Evolutionary conservation across 768 basidiomycete genomes (phyloP).

Genomic region (Antrodiella citrinella): DNA sequence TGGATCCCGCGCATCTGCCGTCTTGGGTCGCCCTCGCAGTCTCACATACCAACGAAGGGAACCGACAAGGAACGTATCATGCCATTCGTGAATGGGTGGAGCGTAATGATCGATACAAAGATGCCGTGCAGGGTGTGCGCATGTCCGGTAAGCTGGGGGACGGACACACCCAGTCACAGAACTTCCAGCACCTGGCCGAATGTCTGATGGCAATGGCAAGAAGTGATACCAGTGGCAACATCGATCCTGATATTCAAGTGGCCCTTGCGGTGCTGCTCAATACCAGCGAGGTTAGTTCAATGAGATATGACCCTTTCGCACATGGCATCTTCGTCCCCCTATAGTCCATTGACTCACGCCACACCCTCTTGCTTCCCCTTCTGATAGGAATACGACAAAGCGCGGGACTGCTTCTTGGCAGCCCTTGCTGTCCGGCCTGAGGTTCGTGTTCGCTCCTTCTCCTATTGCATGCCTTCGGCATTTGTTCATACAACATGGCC

Average conservation of each 20-base stretch:
- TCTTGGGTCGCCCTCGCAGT: slow-evolving; percentile 90
- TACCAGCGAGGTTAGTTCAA: slow-evolving; percentile 63
- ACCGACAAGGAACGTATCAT: slow-evolving; percentile 64
- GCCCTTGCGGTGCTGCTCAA: slow-evolving; percentile 91
- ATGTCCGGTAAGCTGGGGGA: slow-evolving; percentile 23
- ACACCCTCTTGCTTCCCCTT: not conserved
- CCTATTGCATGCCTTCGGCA: not conserved
- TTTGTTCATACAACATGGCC: not conserved
- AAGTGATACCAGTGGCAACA: slow-evolving; percentile 41
- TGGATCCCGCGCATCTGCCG: slow-evolving; percentile 68
- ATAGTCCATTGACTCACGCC: too few species aligned
- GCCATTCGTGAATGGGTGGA: slow-evolving; percentile 83
- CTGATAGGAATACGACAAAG: slow-evolving; percentile 77
- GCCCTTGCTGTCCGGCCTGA: slow-evolving; percentile 85
- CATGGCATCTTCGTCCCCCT: too few species aligned
- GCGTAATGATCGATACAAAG: slow-evolving; percentile 49
- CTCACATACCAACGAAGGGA: slow-evolving; percentile 84
- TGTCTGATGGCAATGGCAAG: slow-evolving; percentile 78
- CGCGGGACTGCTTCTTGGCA: slow-evolving; percentile 88
- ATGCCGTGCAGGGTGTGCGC: slow-evolving; percentile 34
- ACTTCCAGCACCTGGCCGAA: slow-evolving; percentile 52
- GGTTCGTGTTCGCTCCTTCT: slow-evolving; percentile 33
- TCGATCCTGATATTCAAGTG: slow-evolving; percentile 94
- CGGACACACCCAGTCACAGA: slow-evolving; percentile 26
- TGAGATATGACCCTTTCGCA: not conserved